phyloP scores from a whole-genome alignment of 768 basidiomycete species.

The Boletellus sp. region DNA sequence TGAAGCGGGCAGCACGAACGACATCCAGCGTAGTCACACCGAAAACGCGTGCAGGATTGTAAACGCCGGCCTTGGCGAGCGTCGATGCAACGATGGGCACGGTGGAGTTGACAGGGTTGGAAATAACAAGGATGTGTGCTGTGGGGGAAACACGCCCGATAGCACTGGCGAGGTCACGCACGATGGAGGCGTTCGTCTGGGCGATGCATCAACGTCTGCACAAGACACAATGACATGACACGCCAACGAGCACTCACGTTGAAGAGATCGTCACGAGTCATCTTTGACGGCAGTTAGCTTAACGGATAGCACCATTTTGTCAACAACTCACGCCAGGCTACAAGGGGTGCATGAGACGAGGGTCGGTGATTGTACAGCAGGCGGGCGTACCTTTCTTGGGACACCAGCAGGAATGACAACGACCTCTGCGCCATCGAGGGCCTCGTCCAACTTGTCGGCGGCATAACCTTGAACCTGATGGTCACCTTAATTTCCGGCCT shows the following conservation, averaged over 20 bases:
- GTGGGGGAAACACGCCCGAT: constrained; percentile 82
- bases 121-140: constrained; percentile 95
- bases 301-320: constrained; percentile 1
- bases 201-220: not conserved
- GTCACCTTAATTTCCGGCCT: constrained; percentile 2
- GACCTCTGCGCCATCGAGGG: constrained; percentile 86
- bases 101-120: constrained; percentile 98
- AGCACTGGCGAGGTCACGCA: constrained; percentile 90
- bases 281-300: constrained; percentile 47
- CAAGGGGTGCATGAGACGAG: constrained; percentile 28
- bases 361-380: not conserved
- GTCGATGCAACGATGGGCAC: constrained; percentile 95
- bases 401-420: constrained; percentile 99
- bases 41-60: constrained; percentile 84
- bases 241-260: constrained; percentile 55
- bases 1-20: constrained; percentile 92
- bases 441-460: constrained; percentile 84
- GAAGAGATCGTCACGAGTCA: constrained; percentile 97
- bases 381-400: constrained; percentile 78
- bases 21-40: constrained; percentile 99
- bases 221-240: not conserved
- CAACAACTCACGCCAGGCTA: constrained; percentile 75
- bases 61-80: constrained; percentile 88
- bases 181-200: constrained; percentile 96
- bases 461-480: constrained; percentile 75